phyloP scores from a whole-genome alignment of 2,329 filamentous ascomycete genomes.

The Tolypocladium endophyticum region DNA sequence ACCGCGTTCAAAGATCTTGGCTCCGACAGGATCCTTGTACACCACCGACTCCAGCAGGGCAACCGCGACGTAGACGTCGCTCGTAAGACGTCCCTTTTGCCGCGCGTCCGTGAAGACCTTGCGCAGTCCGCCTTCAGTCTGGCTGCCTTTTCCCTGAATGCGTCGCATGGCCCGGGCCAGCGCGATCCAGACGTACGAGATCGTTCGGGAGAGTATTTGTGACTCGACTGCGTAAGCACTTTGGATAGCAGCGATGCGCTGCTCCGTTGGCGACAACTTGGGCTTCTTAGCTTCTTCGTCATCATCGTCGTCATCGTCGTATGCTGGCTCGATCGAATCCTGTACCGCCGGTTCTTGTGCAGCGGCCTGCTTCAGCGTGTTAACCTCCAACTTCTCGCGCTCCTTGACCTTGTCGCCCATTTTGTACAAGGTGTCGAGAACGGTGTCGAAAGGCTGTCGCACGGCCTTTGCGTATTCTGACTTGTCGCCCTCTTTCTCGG shows the following conservation, averaged over 20 bases:
- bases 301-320: constrained; percentile 38
- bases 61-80: constrained; percentile 89
- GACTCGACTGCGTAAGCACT: constrained; percentile 63
- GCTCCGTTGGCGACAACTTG: constrained; percentile 49
- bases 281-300: constrained; percentile 29
- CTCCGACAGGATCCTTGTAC: constrained; percentile 86
- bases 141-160: constrained; percentile 70
- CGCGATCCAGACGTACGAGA: constrained; percentile 92
- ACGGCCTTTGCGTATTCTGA: constrained; percentile 69
- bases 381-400: constrained; percentile 47
- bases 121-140: constrained; percentile 64
- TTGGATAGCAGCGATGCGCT: constrained; percentile 50
- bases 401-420: constrained; percentile 65
- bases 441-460: constrained; percentile 70
- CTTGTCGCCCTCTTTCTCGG: constrained; percentile 68
- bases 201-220: constrained; percentile 67
- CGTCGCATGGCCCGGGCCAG: constrained; percentile 89
- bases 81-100: constrained; percentile 76
- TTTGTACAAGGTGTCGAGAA: constrained; percentile 80
- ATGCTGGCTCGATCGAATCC: constrained; percentile 30
- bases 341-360: constrained; percentile 24
- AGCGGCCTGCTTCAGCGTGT: constrained; percentile 43
- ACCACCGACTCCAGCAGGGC: constrained; percentile 91
- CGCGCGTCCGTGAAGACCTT: constrained; percentile 85
- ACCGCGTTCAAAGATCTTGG: constrained; percentile 92